phyloP scores from a whole-genome alignment of 169 alveolate species.

The Cryptosporidium ubiquitum region DNA sequence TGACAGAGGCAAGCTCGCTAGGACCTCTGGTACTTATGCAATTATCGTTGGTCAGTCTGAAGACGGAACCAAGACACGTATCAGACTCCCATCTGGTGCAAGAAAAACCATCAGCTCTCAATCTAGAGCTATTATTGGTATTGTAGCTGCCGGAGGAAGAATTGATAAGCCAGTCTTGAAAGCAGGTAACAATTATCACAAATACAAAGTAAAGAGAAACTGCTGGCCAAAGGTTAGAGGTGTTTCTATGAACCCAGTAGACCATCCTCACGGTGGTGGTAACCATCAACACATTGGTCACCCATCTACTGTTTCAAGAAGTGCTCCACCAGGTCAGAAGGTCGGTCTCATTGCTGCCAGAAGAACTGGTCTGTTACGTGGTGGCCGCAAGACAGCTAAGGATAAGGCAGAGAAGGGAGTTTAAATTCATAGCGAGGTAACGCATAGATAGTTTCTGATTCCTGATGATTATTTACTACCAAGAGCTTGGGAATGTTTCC shows the following conservation, averaged over 20 bases:
- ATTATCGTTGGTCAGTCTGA: constrained; percentile 91
- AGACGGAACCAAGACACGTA: constrained; percentile 96
- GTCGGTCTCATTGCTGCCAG: constrained; percentile 99
- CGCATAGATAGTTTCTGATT: constrained; percentile 42
- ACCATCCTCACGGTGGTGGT: constrained; percentile 99
- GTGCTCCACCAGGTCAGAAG: constrained; percentile 99
- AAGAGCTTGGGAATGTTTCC: background rate
- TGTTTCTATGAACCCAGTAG: constrained; percentile 99
- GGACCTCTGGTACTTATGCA: constrained; percentile 98
- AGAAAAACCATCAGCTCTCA: constrained; percentile 90
- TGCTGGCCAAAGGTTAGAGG: constrained; percentile 99
- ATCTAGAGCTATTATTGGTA: constrained; percentile 97
- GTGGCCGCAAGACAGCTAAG: constrained; percentile 86
- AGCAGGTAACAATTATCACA: constrained; percentile 98
- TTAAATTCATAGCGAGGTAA: constrained; percentile 15
- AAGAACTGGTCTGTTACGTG: constrained; percentile 99
- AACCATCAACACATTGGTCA: constrained; percentile 98
- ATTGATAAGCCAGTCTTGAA: constrained; percentile 98
- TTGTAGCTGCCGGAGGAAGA: constrained; percentile 99
- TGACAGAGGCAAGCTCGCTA: constrained; percentile 98
- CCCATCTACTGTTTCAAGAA: constrained; percentile 97
- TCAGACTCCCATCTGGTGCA: constrained; percentile 98
- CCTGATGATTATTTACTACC: constrained; percentile 37
- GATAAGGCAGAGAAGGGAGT: constrained; percentile 68
- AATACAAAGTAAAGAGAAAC: constrained; percentile 97